Conservation (phyloP, 176 grass and related monocot species). For the Rhynchospora tenuis region DNA sequence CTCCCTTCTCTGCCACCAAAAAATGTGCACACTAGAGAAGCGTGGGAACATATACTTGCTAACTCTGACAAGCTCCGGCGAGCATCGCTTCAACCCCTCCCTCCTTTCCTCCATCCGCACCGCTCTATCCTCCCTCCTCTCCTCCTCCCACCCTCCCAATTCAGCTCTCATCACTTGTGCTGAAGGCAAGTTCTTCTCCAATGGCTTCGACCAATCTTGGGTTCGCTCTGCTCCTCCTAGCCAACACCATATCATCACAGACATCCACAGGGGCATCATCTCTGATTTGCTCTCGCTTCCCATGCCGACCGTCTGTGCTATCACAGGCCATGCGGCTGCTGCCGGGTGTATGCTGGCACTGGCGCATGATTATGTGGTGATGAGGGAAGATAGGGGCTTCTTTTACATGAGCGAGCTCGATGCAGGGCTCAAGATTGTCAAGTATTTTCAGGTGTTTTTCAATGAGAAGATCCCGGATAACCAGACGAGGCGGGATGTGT, state of each 20-base stretch:
- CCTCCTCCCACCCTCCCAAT: constrained; percentile 14
- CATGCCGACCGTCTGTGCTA: constrained; percentile 62
- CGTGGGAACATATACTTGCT: constrained; percentile 50
- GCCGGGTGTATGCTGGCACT: constrained; percentile 52
- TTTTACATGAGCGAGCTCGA: constrained; percentile 90
- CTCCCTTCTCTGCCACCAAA: neutral
- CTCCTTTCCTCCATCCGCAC: constrained; percentile 39
- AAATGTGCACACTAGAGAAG: constrained; percentile 48
- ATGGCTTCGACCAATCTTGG: constrained; percentile 65
- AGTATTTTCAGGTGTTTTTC: constrained; percentile 46
- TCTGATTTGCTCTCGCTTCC: constrained; percentile 62
- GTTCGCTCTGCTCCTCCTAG: constrained; percentile 17
- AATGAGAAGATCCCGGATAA: constrained; percentile 69
- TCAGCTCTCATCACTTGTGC: constrained; percentile 48
- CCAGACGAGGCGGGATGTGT: constrained; percentile 37
- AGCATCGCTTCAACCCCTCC: constrained; percentile 49
- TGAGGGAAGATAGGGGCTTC: constrained; percentile 60
- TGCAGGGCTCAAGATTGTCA: constrained; percentile 44
- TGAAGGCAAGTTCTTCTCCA: constrained; percentile 80
- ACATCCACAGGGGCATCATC: constrained; percentile 23
- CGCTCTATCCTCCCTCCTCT: constrained; percentile 29
- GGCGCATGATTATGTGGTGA: constrained; percentile 55
- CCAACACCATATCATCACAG: constrained; percentile 23
- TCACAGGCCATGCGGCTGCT: constrained; percentile 47
- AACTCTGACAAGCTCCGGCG: constrained; percentile 49